These are phyloP conservation scores for Phialophora expanda DNA, from an alignment of 2,329 filamentous ascomycete species.

Conservation along the genomic window DNA sequence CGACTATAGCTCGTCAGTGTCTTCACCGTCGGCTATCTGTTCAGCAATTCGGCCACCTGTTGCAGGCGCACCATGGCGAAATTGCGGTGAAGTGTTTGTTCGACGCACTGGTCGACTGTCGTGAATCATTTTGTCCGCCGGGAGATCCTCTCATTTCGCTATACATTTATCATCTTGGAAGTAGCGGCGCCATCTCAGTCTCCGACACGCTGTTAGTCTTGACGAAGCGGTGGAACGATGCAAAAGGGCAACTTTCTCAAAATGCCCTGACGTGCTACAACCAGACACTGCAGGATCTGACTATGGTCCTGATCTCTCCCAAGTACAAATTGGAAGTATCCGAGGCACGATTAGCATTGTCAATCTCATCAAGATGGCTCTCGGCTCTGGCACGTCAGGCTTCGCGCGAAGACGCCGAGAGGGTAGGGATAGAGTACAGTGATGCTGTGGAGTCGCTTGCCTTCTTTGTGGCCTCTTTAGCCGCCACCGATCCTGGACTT, in stretches of 20 bases:
- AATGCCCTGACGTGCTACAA: slow-evolving; percentile 21
- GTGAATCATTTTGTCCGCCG: slow-evolving; percentile 33
- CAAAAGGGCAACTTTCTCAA: slow-evolving; percentile 1
- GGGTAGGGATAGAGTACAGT: slow-evolving; percentile 13
- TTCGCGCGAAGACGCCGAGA: slow-evolving; percentile 16
- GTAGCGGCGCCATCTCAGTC: slow-evolving; percentile 23
- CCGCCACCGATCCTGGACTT: slow-evolving; percentile 30
- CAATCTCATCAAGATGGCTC: slow-evolving; percentile 34
- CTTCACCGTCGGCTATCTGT: slow-evolving; percentile 34
- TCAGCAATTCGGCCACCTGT: slow-evolving; percentile 29
- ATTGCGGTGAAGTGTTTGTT: slow-evolving; percentile 33
- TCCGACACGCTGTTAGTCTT: slow-evolving; percentile 33
- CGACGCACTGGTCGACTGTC: slow-evolving; percentile 31
- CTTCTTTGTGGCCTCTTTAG: slow-evolving; percentile 31
- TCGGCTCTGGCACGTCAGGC: slow-evolving; percentile 20
- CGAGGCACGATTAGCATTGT: slow-evolving; percentile 23
- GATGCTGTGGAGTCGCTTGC: slow-evolving; percentile 32
- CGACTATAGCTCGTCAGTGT: slow-evolving; percentile 35
- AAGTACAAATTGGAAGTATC: slow-evolving; percentile 21
- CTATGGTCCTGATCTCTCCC: slow-evolving; percentile 31
- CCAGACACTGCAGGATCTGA: slow-evolving; percentile 33
- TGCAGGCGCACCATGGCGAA: slow-evolving; percentile 11
- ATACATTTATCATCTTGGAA: slow-evolving; percentile 36
- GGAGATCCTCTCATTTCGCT: slow-evolving; percentile 38
- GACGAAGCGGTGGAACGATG: slow-evolving; percentile 31